A percentile compares a stretch with the other conserved stretches of the same genome.
Evolutionary conservation across 805 yeast species (phyloP).

Genomic region (Wickerhamomyces chambardii): DNA sequence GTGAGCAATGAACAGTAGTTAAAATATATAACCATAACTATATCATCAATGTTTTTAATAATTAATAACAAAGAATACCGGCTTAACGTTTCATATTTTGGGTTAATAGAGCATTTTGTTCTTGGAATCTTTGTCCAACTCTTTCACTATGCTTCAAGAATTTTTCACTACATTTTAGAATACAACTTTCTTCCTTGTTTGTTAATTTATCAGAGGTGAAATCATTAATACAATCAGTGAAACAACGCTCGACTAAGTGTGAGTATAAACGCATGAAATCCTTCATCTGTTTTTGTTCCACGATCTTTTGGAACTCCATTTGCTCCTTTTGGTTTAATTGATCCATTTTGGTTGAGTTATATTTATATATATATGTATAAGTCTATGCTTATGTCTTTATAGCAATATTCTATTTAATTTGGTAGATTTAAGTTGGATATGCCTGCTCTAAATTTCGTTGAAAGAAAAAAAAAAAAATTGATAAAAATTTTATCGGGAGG

Average conservation of each 20-base stretch:
- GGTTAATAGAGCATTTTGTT: constrained; percentile 79
- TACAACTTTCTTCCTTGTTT: constrained; percentile 76
- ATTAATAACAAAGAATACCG: no score
- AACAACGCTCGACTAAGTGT: constrained; percentile 92
- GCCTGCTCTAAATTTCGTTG: no score
- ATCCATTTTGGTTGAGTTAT: constrained; percentile 52
- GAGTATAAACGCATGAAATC: constrained; percentile 98
- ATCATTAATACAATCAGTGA: constrained; percentile 95
- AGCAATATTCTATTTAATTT: no score
- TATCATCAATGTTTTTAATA: no score
- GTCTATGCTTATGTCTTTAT: background rate
- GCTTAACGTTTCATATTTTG: constrained; percentile 45
- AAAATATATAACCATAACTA: no score
- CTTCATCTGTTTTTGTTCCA: constrained; percentile 97
- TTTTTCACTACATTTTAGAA: constrained; percentile 91
- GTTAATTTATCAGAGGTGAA: constrained; percentile 89
- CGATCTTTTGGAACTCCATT: constrained; percentile 90
- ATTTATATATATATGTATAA: background rate
- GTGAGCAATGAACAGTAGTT: no score
- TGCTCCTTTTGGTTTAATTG: constrained; percentile 93
- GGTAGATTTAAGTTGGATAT: no score
- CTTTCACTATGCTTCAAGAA: constrained; percentile 97
- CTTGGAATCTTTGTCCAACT: constrained; percentile 98
- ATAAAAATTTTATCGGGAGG: no score
- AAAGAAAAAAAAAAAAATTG: background rate